A percentile compares a stretch with the other conserved stretches of the same genome.
These are phyloP conservation scores for Sporothrix humicola DNA, from an alignment of 2,329 filamentous ascomycete genomes.

Conservation along the genomic window DNA sequence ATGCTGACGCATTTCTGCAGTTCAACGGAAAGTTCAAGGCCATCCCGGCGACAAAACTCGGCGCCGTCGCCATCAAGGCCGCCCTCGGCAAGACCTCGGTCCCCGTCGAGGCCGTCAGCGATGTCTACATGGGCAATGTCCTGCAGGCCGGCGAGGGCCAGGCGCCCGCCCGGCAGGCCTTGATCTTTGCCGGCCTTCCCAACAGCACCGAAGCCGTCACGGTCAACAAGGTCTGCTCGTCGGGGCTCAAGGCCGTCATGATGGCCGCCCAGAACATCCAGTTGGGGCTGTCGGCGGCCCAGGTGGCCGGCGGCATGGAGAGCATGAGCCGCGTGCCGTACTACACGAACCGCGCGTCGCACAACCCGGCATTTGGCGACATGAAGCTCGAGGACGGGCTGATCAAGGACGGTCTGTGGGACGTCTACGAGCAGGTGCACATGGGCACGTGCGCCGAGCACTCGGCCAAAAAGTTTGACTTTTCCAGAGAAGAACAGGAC, in stretches of 20 bases:
- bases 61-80: slow-evolving; percentile 10
- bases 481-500: not conserved
- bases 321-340: slow-evolving; percentile 17
- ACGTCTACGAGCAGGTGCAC: slow-evolving; percentile 12
- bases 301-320: slow-evolving; percentile 15
- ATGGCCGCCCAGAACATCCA: slow-evolving; percentile 2
- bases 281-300: not conserved
- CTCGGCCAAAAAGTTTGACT: not conserved
- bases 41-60: not conserved
- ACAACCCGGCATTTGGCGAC: slow-evolving; percentile 11
- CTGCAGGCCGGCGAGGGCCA: not conserved
- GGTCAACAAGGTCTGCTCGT: slow-evolving; percentile 11
- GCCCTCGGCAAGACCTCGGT: not conserved
- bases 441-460: slow-evolving; percentile 16
- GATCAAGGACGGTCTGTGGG: slow-evolving; percentile 7
- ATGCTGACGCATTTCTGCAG: not conserved
- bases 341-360: not conserved
- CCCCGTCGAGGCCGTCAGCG: not conserved
- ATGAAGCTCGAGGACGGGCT: not conserved
- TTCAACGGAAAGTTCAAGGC: slow-evolving; percentile 8
- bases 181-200: not conserved
- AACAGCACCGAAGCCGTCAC: not conserved
- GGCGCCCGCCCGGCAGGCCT: not conserved
- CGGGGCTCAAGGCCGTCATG: not conserved
- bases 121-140: slow-evolving; percentile 11